Base-by-base conservation (phyloP, 2,329 filamentous ascomycete genomes). In the Pochonia chlamydosporia region DNA sequence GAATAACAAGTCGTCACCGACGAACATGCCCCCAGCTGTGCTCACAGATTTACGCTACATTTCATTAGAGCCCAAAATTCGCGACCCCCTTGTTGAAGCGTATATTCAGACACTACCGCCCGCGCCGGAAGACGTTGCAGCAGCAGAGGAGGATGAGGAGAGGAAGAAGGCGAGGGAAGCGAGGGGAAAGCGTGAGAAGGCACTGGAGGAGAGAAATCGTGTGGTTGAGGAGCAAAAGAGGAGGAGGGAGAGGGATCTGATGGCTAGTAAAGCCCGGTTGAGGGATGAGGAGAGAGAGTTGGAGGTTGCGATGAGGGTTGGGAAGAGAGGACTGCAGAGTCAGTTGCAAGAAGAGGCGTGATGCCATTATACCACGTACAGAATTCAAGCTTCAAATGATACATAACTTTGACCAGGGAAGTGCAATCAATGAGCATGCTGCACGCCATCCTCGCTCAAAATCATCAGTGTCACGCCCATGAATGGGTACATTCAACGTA, bases 31-130 rank as follows among this genome's bases (percentile, higher is more conserved):
- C 1, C 63, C 77, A 1, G 65, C 78, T 20, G 61, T 92, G 0
- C 69, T 87, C 1, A 71, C 74, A 14, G 87, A 92, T 59, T 63
- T 88, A 30, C 78, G 85, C 39, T 92, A 81, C 62, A 81, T 89
- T 28, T 83, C 82, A 4, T 69, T 91, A 1, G 77, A 84, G 23
- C 63, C 78, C 0, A 66, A 72, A 33, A 71, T 76, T 1, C 75
- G 88, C 16, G 82, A 90, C 53, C 67, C 76, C 2, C 66, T 92
- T 5, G 67, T 91, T 6, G 78, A 82, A 58, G 77, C 79, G 3
- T 86, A 83, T 57, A 79, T 91, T 24, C 74, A 78, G 49, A 82
- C 75, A 0, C 66, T 91, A 1, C 76, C 76, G 3, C 72, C 80
- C 4, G 76, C 81, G 16, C 81, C 81, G 0, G 72, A 74, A 25